Evolutionary conservation across 2,329 filamentous ascomycete genomes (phyloP).

Genomic region (Aspergillus ustus): DNA sequence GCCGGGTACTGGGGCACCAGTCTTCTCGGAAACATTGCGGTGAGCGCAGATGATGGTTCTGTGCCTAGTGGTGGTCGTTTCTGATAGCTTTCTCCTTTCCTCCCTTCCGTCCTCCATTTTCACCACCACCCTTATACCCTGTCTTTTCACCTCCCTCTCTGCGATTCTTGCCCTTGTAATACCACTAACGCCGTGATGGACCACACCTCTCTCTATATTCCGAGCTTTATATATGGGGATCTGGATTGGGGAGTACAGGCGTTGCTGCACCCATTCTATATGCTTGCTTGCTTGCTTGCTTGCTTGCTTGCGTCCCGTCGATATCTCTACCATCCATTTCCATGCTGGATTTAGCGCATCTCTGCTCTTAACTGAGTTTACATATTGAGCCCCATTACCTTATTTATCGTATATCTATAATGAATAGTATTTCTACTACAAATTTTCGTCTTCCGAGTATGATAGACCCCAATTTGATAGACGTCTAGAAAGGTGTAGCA

Average conservation of each 20-base stretch:
- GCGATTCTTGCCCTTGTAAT: slow-evolving; percentile 9
- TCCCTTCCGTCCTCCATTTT: background rate
- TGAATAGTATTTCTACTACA: background rate
- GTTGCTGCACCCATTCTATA: background rate
- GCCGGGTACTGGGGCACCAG: slow-evolving; percentile 60
- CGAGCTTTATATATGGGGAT: slow-evolving; percentile 3
- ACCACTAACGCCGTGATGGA: slow-evolving; percentile 19
- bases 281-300: background rate
- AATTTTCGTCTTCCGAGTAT: no score
- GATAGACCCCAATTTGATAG: no score
- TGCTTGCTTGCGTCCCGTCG: background rate
- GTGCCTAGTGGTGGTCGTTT: slow-evolving; percentile 39
- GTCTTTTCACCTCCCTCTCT: slow-evolving; percentile 6
- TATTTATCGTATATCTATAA: background rate
- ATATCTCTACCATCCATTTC: background rate
- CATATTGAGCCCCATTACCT: background rate
- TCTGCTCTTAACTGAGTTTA: slow-evolving; percentile 2
- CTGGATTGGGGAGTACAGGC: slow-evolving; percentile 1
- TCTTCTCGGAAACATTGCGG: slow-evolving; percentile 46
- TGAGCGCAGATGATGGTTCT: slow-evolving; percentile 42
- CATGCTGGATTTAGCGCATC: slow-evolving; percentile 12
- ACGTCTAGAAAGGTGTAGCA: background rate
- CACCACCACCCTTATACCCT: background rate
- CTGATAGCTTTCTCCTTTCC: slow-evolving; percentile 20
- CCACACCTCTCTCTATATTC: slow-evolving; percentile 13